These are phyloP conservation scores for Cetradonia linearis DNA, from an alignment of 495 filamentous ascomycete species.

Conservation along the genomic window DNA sequence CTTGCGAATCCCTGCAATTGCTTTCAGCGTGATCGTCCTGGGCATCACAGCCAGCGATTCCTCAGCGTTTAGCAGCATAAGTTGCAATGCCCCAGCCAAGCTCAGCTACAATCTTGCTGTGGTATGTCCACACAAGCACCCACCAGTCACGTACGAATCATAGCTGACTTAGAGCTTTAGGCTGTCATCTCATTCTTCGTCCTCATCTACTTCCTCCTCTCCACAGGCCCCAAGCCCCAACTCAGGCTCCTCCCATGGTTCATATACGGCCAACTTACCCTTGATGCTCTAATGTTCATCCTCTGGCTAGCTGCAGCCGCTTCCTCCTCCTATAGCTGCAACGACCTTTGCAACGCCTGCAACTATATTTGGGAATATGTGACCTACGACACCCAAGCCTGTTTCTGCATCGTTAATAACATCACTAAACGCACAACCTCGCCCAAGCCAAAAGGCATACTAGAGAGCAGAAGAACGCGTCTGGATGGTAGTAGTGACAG, in stretches of 20 bases:
- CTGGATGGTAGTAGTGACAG: neutral
- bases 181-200: slow-evolving; percentile 21
- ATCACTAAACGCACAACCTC: slow-evolving; percentile 9
- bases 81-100: slow-evolving; percentile 19
- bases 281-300: slow-evolving; percentile 22
- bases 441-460: neutral
- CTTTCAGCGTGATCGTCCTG: slow-evolving; percentile 21
- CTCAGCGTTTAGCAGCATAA: slow-evolving; percentile 8
- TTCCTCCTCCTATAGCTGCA: slow-evolving; percentile 19
- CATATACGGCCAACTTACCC: slow-evolving; percentile 17
- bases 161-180: slow-evolving; percentile 17
- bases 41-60: slow-evolving; percentile 18
- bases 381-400: slow-evolving; percentile 5
- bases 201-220: slow-evolving; percentile 21
- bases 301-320: slow-evolving; percentile 23
- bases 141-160: neutral
- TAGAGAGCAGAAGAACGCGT: neutral
- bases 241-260: slow-evolving; percentile 20
- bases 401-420: neutral
- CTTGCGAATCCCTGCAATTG: slow-evolving; percentile 19
- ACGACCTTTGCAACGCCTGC: slow-evolving; percentile 23
- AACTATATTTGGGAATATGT: slow-evolving; percentile 5
- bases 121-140: slow-evolving; percentile 12
- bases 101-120: slow-evolving; percentile 22
- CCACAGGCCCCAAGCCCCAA: slow-evolving; percentile 15